These are phyloP conservation scores for Cercospora janseana DNA, from an alignment of 2,329 filamentous ascomycete species.

Conservation along the genomic window DNA sequence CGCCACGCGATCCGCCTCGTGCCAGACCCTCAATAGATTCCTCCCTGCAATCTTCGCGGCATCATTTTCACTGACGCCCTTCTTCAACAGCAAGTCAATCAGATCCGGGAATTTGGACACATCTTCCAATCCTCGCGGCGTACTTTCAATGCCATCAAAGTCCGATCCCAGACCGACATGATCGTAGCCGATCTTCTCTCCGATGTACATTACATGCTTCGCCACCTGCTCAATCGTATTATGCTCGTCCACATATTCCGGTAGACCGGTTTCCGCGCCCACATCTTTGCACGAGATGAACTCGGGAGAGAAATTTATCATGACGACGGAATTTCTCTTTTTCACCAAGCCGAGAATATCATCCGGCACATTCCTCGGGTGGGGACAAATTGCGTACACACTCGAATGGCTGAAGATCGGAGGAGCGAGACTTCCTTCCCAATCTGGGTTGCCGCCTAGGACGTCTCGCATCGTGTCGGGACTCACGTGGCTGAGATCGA, in stretches of 20 bases:
- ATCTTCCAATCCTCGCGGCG: conserved; percentile 75
- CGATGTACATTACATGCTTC: conserved; percentile 79
- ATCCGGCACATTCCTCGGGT: conserved; percentile 88
- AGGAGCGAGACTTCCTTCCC: conserved; percentile 73
- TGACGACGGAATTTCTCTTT: conserved; percentile 70
- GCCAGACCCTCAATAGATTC: conserved; percentile 83
- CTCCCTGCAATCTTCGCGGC: conserved; percentile 72
- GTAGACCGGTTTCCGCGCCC: conserved; percentile 59
- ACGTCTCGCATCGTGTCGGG: conserved; percentile 83
- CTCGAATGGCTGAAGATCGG: conserved; percentile 89
- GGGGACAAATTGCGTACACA: conserved; percentile 74
- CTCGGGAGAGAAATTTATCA: conserved; percentile 84
- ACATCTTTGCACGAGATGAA: conserved; percentile 72
- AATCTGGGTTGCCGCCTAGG: conserved; percentile 59
- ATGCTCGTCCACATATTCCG: conserved; percentile 64
- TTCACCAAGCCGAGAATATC: conserved; percentile 76
- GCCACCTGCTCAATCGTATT: conserved; percentile 75
- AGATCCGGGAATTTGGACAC: conserved; percentile 79
- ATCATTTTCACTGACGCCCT: conserved; percentile 72
- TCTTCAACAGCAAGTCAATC: conserved; percentile 68
- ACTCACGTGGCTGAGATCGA: conserved; percentile 78
- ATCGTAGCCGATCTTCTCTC: conserved; percentile 77
- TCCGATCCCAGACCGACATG: conserved; percentile 87
- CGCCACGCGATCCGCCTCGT: conserved; percentile 71
- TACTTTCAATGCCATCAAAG: conserved; percentile 72